Base-by-base conservation (phyloP, 768 basidiomycete species). In the Macrolepiota albuminosa region DNA sequence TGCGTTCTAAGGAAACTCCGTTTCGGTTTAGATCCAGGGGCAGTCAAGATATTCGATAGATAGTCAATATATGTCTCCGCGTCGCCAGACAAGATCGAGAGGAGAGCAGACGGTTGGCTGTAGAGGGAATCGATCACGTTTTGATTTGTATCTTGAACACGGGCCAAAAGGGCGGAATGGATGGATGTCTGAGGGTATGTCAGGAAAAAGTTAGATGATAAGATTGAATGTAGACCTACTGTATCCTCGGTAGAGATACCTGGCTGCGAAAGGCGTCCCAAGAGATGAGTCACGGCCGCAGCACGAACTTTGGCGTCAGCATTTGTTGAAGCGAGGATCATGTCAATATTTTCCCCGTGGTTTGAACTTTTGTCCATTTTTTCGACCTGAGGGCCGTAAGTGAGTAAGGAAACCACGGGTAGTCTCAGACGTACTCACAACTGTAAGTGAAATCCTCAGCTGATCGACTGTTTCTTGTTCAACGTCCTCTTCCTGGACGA, bases 81-180 rank as follows among this genome's bases (percentile, higher is more conserved):
- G 57, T 83, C 72, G 26, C 71, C 72, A 7, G 72, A 67, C 36
- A 85, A 71, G 51, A 81, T 53, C 1, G 83, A 77, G 3, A 83
- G 71, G 47, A 89, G 70, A 2, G 71, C 47, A 6, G 74, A 68
- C 0, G 85, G 76, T 1, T 78, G 72, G 2, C 75, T 75, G 71
- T 95, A 95, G 9, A 97, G 75, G 0, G 80, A 82, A 48, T 87
- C 78, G 13, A 95, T 70, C 31, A 97, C 88, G 2, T 72, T 66
- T 1, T 73, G 60, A 33, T 85, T 79, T 7, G 80, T 77, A 64
- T 96, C 94, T 53, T 85, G 80, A 4, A 92, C 73, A 2, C 91
- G 85, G 14, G 86, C 81, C 34, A 88, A 69, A 5, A 98, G 73
- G 0, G 88, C 86, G 2, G 82, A 78, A n/a, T 76, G 78, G 21